phyloP scores from a whole-genome alignment of 805 yeast genomes.

The Wickerhamiella azyma region DNA sequence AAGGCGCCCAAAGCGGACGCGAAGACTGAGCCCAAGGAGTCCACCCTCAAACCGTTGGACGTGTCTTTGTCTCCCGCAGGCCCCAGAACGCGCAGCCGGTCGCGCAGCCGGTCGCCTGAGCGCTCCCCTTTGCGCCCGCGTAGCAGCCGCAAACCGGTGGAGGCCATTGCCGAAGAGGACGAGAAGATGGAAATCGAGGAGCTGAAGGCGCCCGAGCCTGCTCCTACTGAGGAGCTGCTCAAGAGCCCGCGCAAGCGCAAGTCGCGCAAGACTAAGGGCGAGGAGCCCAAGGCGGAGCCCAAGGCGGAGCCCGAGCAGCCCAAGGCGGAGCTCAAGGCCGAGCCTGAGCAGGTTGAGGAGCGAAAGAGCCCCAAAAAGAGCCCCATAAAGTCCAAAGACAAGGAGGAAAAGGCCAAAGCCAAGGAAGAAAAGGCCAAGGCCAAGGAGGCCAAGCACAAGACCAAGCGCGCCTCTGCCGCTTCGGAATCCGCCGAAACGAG shows the following conservation, averaged over 20 bases:
- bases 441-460: background rate
- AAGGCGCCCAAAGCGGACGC: background rate
- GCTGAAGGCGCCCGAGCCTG: too few species aligned
- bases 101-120: slow-evolving; percentile 5
- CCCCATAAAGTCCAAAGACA: too few species aligned
- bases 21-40: background rate
- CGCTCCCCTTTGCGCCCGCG: background rate
- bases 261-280: background rate
- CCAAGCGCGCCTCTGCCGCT: background rate
- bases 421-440: background rate
- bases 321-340: background rate
- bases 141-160: background rate
- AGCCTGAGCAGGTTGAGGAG: background rate
- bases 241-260: background rate
- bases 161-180: background rate
- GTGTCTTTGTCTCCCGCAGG: slow-evolving; percentile 5
- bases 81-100: slow-evolving; percentile 9
- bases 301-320: background rate
- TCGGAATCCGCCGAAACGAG: background rate
- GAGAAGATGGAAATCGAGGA: too few species aligned
- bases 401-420: background rate
- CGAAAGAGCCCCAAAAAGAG: too few species aligned
- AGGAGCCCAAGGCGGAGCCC: background rate
- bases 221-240: background rate
- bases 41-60: background rate